Percentiles rank a stretch among this genome's conserved stretches.
Conservation (phyloP, 2,329 filamentous ascomycete species). For the Colletotrichum paranaense region DNA sequence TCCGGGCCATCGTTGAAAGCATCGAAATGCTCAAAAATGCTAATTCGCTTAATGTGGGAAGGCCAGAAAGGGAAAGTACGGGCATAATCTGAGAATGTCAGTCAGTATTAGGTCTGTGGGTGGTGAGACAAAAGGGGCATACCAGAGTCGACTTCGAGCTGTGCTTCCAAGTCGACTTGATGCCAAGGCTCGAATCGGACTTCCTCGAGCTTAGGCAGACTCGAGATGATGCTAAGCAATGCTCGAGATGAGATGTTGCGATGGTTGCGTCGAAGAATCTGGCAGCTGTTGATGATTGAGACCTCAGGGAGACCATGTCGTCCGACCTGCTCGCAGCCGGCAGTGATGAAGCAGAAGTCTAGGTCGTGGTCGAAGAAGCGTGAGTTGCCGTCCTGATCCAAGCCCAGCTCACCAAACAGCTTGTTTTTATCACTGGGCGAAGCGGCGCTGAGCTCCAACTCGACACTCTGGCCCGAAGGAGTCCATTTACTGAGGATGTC, state of each 20-base stretch:
- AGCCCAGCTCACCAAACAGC: slow-evolving; percentile 37
- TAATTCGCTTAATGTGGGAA: slow-evolving; percentile 34
- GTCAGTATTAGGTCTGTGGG: background rate
- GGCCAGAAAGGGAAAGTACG: slow-evolving; percentile 38
- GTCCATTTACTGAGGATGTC: slow-evolving; percentile 39
- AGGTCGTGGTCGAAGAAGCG: slow-evolving; percentile 41
- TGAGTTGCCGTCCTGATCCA: slow-evolving; percentile 40
- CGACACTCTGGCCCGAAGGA: slow-evolving; percentile 32
- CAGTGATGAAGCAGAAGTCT: slow-evolving; percentile 37
- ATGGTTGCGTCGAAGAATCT: slow-evolving; percentile 37
- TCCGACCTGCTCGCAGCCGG: slow-evolving; percentile 36
- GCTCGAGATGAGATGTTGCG: slow-evolving; percentile 38
- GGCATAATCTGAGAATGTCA: slow-evolving; percentile 34
- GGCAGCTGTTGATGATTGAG: slow-evolving; percentile 34
- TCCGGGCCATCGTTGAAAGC: slow-evolving; percentile 22
- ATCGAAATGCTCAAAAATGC: slow-evolving; percentile 39
- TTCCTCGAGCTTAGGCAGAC: slow-evolving; percentile 36
- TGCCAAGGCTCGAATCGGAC: slow-evolving; percentile 39
- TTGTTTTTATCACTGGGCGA: slow-evolving; percentile 40
- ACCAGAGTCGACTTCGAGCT: slow-evolving; percentile 37
- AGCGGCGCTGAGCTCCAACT: slow-evolving; percentile 40
- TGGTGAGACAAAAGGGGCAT: background rate
- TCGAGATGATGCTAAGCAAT: slow-evolving; percentile 37
- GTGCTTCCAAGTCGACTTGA: slow-evolving; percentile 35
- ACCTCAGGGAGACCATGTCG: slow-evolving; percentile 38